A percentile compares a stretch with the other conserved stretches of the same genome.
Conservation (phyloP, 192 early-diverging fungal genomes). For the Diversispora eburnea region DNA sequence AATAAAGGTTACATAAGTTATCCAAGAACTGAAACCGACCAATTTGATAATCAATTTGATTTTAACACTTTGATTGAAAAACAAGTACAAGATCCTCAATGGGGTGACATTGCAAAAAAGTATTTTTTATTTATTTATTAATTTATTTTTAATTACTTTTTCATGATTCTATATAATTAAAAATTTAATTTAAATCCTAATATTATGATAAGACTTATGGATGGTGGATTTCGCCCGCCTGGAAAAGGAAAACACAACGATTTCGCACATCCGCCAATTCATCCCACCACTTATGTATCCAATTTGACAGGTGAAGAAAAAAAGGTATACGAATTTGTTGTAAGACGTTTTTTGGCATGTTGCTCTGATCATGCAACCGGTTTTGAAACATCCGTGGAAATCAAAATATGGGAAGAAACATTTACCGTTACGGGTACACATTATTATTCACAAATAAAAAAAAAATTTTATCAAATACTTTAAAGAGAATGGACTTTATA, state of each 20-base stretch:
- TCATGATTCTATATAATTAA: too few relatives aligned
- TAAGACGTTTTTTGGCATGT: constrained; percentile 84
- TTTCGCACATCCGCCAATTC: constrained; percentile 97
- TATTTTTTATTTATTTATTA: constrained; percentile 25
- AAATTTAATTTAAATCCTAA: too few relatives aligned
- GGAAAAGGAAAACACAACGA: constrained; percentile 85
- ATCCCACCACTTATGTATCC: constrained; percentile 66
- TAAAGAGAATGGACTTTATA: too few relatives aligned
- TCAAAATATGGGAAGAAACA: constrained; percentile 66
- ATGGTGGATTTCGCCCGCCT: constrained; percentile 69
- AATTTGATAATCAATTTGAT: constrained; percentile 76
- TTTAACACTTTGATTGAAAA: constrained; percentile 60
- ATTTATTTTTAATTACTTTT: too few relatives aligned
- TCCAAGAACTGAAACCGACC: constrained; percentile 94
- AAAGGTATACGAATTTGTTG: constrained; percentile 83
- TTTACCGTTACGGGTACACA: constrained; percentile 66
- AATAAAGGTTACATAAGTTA: constrained; percentile 89
- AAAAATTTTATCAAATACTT: too few relatives aligned
- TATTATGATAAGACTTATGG: constrained; percentile 43
- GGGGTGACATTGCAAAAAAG: constrained; percentile 46
- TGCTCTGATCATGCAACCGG: constrained; percentile 91
- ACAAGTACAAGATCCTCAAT: constrained; percentile 43
- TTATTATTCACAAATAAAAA: too few relatives aligned
- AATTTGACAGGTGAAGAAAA: constrained; percentile 48
- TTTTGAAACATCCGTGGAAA: constrained; percentile 70